Conservation (phyloP, 73 alveolate species). For the Symbiodinium natans region DNA sequence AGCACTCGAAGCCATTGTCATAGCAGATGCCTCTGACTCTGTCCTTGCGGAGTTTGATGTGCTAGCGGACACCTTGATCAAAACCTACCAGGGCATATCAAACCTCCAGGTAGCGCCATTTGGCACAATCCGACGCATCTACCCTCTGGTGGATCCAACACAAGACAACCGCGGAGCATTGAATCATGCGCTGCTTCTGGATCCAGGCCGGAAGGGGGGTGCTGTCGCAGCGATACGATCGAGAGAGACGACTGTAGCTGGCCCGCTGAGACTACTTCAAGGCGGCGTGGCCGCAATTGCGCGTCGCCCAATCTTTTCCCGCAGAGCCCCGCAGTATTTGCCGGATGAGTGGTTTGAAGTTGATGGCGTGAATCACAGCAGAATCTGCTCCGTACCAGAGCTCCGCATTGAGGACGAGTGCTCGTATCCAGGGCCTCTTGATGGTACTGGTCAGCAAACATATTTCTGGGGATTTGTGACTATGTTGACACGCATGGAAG, state of each 20-base stretch:
- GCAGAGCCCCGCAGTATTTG: background rate
- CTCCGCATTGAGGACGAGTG: background rate
- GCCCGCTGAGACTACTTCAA: constrained; percentile 2
- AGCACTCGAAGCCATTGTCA: background rate
- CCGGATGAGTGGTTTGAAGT: background rate
- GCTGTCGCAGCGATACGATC: background rate
- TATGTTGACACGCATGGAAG: background rate
- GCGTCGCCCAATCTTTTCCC: background rate
- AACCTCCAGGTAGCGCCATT: background rate
- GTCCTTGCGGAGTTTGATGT: background rate
- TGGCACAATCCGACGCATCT: background rate
- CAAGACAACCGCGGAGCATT: constrained; percentile 3
- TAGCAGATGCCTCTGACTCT: background rate
- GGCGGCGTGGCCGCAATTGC: background rate
- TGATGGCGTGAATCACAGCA: background rate
- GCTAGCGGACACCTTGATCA: background rate
- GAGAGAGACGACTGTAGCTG: background rate
- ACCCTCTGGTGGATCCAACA: background rate
- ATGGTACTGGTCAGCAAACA: background rate
- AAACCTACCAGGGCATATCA: background rate
- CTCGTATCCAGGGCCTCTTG: background rate
- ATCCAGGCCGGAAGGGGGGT: background rate
- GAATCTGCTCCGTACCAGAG: background rate
- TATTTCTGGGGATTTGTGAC: constrained; percentile 27
- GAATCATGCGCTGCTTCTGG: background rate